Conservation (phyloP, 805 yeast genomes). For the Metschnikowia reukaufii region DNA sequence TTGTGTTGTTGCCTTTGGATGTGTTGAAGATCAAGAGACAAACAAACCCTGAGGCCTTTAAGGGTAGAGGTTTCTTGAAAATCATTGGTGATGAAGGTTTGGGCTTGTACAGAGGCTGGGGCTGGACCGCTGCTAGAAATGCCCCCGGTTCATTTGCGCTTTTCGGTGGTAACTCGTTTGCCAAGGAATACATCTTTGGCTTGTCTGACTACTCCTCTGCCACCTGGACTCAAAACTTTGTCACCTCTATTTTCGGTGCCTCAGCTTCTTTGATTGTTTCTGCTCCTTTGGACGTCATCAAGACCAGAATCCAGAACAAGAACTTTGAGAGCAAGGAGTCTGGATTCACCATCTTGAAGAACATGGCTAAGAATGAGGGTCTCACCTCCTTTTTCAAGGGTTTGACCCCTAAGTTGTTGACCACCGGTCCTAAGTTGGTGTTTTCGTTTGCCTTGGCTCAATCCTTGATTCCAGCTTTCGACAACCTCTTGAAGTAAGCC, state of each 20-base stretch:
- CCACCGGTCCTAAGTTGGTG: conserved; percentile 97
- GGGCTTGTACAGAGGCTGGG: conserved; percentile 96
- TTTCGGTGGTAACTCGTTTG: conserved; percentile 98
- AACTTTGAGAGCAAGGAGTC: conserved; percentile 94
- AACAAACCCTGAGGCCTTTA: conserved; percentile 99
- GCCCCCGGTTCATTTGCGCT: conserved; percentile 98
- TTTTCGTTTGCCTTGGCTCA: conserved; percentile 98
- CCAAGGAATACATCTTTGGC: conserved; percentile 92
- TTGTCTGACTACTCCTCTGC: conserved; percentile 85
- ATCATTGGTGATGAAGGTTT: conserved; percentile 89
- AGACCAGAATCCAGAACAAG: conserved; percentile 96
- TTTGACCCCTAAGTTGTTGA: conserved; percentile 89
- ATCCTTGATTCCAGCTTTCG: conserved; percentile 94
- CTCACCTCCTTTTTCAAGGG: conserved; percentile 91
- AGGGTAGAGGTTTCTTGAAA: conserved; percentile 92
- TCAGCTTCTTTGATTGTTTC: conserved; percentile 94
- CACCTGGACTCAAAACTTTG: conserved; percentile 92
- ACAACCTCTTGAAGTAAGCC: conserved; percentile 53
- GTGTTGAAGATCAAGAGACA: conserved; percentile 98
- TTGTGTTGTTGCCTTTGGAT: conserved; percentile 90
- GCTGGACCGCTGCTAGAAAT: conserved; percentile 99
- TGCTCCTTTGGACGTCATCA: conserved; percentile 97
- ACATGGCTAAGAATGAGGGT: conserved; percentile 92
- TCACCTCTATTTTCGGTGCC: conserved; percentile 95
- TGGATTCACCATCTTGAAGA: conserved; percentile 88